A percentile compares a stretch with the other conserved stretches of the same genome.
Conservation (phyloP, 129 eudicot genomes). For the Helichrysum umbraculigerum region DNA sequence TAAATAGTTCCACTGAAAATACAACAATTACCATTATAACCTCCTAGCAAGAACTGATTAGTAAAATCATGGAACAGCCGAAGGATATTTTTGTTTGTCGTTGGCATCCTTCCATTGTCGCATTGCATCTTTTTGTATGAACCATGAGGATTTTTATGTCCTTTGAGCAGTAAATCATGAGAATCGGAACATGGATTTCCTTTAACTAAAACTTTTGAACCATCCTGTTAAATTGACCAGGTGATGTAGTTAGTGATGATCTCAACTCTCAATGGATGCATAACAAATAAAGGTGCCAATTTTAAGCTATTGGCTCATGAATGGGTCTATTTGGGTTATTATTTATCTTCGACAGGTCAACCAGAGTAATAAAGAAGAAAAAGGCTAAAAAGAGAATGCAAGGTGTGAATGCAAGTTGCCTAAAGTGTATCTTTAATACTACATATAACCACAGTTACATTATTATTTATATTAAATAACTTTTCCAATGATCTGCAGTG, state of each 20-base stretch:
- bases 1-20: neutral
- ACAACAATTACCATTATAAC: conserved; percentile 71
- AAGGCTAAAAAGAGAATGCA: neutral
- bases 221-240: conserved; percentile 61
- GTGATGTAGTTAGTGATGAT: conserved; percentile 14
- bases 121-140: conserved; percentile 65
- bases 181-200: conserved; percentile 77
- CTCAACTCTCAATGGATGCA: conserved; percentile 2
- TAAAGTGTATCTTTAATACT: neutral
- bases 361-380: neutral
- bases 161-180: conserved; percentile 52
- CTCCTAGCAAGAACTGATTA: conserved; percentile 71
- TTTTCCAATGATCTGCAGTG: neutral
- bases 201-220: conserved; percentile 72
- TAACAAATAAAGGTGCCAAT: conserved; percentile 3
- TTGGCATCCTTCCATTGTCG: conserved; percentile 67
- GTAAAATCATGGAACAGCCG: conserved; percentile 61
- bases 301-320: conserved; percentile 7
- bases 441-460: neutral
- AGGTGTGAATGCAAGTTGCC: neutral
- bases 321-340: neutral
- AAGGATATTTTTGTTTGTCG: conserved; percentile 58
- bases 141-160: conserved; percentile 57
- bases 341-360: neutral
- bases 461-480: neutral